Evolutionary conservation across 2,329 filamentous ascomycete species (phyloP), one percentile per base, ranked within the genome.

Genomic region (Aspergillus terreus): DNA sequence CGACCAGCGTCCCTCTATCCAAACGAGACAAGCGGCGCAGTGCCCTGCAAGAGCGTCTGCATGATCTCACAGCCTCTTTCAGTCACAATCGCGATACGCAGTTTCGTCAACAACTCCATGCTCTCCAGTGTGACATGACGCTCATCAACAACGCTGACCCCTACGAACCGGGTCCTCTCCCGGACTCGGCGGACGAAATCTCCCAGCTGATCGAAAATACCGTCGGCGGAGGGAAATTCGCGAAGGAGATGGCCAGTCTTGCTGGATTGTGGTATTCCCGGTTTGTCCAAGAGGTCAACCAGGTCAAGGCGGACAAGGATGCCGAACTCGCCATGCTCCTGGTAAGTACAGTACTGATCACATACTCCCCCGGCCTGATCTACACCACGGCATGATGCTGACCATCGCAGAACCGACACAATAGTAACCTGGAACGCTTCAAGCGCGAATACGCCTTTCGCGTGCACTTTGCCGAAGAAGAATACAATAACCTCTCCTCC

Each of bases 11-110:
- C n/a, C 76, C 75, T 19, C 64, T 82, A 44, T 92, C 90, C 38
- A 96, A 96, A 77, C 84, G 90, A 71, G 92, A 97, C 75, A 94
- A 95, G 72, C 86, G 92, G 67, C 86, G 91, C 56, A 89, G 89
- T 63, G 84, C 86, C 63, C 83, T 96, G 55, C 83, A 85, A 59
- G 91, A 96, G 55, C 86, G 88, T 57, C 82, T 96, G 6, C 81
- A 83, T 38, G 82, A 85, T 50, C 84, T 96, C 71, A 85, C 86
- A 49, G 83, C 87, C 49, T 85, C 85, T 59, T 92, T 96, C 72
- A 83, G 84, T 57, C 82, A 86, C 57, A 91, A 95, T 65, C 83
- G 89, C 58, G 90, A 96, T 70, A 78, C 82, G 56, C 85, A 90
- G 63, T 97, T 95, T 71, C 85, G 92, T 56, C 88, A 94, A 59